Evolutionary conservation across 257 asterid genomes (phyloP), one percentile per base, ranked within the genome.

Genomic region (Rehmannia glutinosa): DNA sequence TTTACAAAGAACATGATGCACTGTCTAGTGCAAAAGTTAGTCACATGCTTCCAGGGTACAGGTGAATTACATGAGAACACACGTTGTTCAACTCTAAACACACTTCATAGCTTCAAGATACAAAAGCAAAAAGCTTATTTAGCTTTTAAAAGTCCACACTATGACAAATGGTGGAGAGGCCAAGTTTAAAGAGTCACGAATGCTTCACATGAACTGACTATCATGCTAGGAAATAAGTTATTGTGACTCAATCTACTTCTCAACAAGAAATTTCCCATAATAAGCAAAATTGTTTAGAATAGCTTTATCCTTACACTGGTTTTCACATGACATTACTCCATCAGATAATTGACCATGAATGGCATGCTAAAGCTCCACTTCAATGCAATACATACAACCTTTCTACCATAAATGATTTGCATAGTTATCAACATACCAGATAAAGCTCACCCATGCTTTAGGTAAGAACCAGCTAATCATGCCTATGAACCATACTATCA

Each of bases 401-500:
- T 47, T 20, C 15, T 3, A 21, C 17, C 8, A 36, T 4, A 52
- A 17, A 1, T 17, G 50, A 66, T 38, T 32, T 41, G 15, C 62
- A 24, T 16, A 12, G 65, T 38, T 23, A 74, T 68, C 30, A 64
- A 66, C 57, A n/a, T n/a, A 47, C 39, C 24, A 50, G 45, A 50
- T 25, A 28, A 39, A 41, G 39, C 45, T 6, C 19, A 51, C 55
- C 21, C 10, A 33, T 24, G 25, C 12, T 13, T 38, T 55, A 53
- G 33, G 32, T 35, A 50, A 39, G 23, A 57, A 63, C 36, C n/a
- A n/a, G n/a, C n/a, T n/a, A n/a, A n/a, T n/a, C n/a, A n/a, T n/a
- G n/a, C n/a, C 47, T 12, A 25, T 19, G 23, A 27, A 9, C 25
- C 54, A 39, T n/a, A n/a, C n/a, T 23, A 49, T n/a, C n/a, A n/a